Evolutionary conservation across 1,284 basidiomycete genomes (phyloP).

Genomic region (Fomitopsis schrenkii): DNA sequence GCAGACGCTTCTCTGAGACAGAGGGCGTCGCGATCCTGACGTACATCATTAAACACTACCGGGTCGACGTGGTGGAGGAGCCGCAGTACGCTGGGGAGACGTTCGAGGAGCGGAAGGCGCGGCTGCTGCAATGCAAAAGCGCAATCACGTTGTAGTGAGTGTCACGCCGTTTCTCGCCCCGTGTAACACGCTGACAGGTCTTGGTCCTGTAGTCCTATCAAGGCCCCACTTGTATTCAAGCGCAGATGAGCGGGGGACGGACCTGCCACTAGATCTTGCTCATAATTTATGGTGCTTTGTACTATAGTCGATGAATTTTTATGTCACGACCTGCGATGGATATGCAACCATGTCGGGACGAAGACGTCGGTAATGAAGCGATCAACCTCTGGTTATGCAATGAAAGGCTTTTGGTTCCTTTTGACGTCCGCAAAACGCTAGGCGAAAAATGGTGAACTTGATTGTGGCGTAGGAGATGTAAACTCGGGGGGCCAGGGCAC

Average conservation of each 20-base stretch:
- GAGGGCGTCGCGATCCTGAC: conserved; percentile 24
- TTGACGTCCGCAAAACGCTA: no score
- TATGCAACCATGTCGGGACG: no score
- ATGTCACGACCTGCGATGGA: neutral
- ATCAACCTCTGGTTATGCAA: no score
- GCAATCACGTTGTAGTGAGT: conserved; percentile 16
- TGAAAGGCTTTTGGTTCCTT: no score
- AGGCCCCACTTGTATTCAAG: conserved; percentile 14
- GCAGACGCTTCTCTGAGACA: conserved; percentile 29
- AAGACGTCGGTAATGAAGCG: no score
- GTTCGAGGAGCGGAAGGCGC: conserved; percentile 23
- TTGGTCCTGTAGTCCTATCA: conserved; percentile 8
- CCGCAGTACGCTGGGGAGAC: conserved; percentile 27
- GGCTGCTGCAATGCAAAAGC: conserved; percentile 18
- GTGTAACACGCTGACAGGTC: neutral
- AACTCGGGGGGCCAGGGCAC: no score
- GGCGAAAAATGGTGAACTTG: no score
- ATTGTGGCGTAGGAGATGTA: no score
- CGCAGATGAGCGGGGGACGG: conserved; percentile 1
- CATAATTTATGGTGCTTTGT: neutral
- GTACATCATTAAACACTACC: conserved; percentile 17
- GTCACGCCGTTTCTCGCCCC: neutral
- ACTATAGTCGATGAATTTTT: neutral
- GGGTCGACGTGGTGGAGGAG: conserved; percentile 26
- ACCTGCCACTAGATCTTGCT: neutral